Conservation (phyloP, 148 eudicot species). For the Pouteria glomerata region DNA sequence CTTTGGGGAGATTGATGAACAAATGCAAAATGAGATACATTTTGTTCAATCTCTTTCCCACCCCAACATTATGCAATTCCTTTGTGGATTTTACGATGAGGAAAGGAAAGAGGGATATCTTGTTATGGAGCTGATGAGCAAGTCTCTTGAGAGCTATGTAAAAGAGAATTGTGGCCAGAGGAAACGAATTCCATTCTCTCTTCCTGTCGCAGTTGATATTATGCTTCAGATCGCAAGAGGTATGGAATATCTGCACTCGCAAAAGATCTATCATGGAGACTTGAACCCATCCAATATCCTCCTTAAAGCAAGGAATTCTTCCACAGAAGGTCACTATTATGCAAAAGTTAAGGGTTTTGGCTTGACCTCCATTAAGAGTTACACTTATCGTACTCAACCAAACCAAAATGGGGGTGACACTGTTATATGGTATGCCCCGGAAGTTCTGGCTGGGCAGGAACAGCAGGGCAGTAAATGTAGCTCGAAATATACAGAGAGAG, state of each 20-base stretch:
- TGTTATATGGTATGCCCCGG: conserved; percentile 64
- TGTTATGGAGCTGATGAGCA: conserved; percentile 55
- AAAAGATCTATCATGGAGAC: conserved; percentile 54
- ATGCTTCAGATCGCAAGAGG: conserved; percentile 77
- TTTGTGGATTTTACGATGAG: conserved; percentile 57
- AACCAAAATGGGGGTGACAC: conserved; percentile 22
- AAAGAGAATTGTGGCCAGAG: conserved; percentile 48
- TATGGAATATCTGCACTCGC: conserved; percentile 59
- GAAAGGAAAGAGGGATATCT: conserved; percentile 51
- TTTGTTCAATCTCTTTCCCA: conserved; percentile 49
- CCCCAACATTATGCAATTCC: conserved; percentile 43
- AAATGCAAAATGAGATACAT: conserved; percentile 29
- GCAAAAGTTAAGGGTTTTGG: conserved; percentile 55
- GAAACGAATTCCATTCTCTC: conserved; percentile 44
- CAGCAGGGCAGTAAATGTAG: conserved; percentile 27
- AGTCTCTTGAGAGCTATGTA: conserved; percentile 37
- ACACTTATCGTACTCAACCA: conserved; percentile 17
- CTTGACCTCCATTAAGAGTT: conserved; percentile 30
- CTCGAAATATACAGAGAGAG: conserved; percentile 45
- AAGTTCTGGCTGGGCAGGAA: conserved; percentile 59
- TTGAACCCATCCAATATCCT: conserved; percentile 55
- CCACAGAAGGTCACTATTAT: conserved; percentile 35
- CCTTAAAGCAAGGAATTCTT: conserved; percentile 39
- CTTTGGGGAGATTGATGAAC: conserved; percentile 34
- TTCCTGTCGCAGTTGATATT: conserved; percentile 54